These are phyloP conservation scores for Pythium angustatum DNA, from an alignment of 352 stramenopile species.

Conservation along the genomic window DNA sequence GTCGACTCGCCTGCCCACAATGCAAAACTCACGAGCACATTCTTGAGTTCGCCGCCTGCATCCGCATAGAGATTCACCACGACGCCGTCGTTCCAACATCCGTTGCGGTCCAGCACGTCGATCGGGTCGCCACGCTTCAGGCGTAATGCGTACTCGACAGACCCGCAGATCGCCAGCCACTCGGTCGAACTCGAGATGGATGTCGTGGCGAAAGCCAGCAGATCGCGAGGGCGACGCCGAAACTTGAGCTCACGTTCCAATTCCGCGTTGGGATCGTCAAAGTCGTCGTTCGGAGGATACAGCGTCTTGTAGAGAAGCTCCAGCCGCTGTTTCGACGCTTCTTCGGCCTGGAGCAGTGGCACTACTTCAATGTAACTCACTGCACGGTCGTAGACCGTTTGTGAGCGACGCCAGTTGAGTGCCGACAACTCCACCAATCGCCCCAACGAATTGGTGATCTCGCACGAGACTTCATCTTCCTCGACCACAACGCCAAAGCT, in stretches of 20 bases:
- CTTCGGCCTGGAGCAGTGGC: conserved; percentile 52
- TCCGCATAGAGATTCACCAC: conserved; percentile 64
- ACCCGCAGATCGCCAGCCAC: conserved; percentile 46
- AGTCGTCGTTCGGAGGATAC: conserved; percentile 31
- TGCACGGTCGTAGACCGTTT: conserved; percentile 61
- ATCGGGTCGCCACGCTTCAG: conserved; percentile 61
- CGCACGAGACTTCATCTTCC: conserved; percentile 74
- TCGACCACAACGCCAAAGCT: conserved; percentile 58
- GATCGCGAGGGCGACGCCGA: conserved; percentile 42
- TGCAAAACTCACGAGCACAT: conserved; percentile 66
- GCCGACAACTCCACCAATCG: conserved; percentile 65
- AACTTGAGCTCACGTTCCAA: conserved; percentile 34
- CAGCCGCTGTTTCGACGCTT: conserved; percentile 40
- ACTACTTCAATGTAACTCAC: conserved; percentile 52
- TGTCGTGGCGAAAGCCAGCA: conserved; percentile 51
- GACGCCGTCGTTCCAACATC: conserved; percentile 81
- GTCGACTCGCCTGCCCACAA: conserved; percentile 53
- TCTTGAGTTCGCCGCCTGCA: conserved; percentile 41
- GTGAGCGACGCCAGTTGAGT: conserved; percentile 67
- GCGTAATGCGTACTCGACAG: conserved; percentile 66
- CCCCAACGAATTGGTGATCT: conserved; percentile 49
- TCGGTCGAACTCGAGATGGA: conserved; percentile 23
- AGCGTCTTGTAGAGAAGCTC: conserved; percentile 61
- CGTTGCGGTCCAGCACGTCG: conserved; percentile 77
- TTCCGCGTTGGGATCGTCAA: conserved; percentile 19